Base-by-base conservation (phyloP, 2,329 filamentous ascomycete species). In the Elsinoe perseae region DNA sequence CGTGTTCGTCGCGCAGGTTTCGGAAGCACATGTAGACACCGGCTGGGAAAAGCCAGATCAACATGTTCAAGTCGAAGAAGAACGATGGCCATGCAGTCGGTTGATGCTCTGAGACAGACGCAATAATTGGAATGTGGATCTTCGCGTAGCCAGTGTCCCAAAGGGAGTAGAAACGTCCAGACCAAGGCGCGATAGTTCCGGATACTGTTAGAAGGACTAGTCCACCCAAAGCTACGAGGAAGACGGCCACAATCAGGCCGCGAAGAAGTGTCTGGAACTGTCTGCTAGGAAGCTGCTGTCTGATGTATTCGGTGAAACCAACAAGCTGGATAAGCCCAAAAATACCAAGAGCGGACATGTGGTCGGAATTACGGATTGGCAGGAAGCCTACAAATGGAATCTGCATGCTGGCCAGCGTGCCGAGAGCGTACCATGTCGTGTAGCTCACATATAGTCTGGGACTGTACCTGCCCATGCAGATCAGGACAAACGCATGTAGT, bases 101-200 rank as follows among this genome's bases (percentile, higher is more conserved):
- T 75, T 98, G 93, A 76, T 98, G 93, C 75, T 98, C 93, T 1
- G 93, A 98, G 46, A 98, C 93, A n/a, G 93, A 98, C 2, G 93
- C 93, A 70, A 98, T 98, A 69, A 98, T 98, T 60, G 93, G 93
- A 69, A 98, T 98, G 69, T 98, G 93, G 61, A 97, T 95, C 80
- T 98, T 98, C 66, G 93, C 93, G 69, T 98, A 98, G 65, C 89
- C 87, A 4, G 93, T 98, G 70, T 98, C 95, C 90, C 92, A 98
- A 28, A 98, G 83, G 20, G 95, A 98, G 77, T 98, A 98, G 81
- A 98, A 98, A 65, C 93, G 91, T 61, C 93, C 93, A 66, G 88
- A 90, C 93, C 93, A 98, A 16, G 95, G 93, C 20, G 95, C 93
- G 71, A 98, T 93, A 63, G 93, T 87, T 60, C 93, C 93, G 16